Evolutionary conservation across 768 basidiomycete genomes (phyloP).

Genomic region (Hirschioporus abietinus): DNA sequence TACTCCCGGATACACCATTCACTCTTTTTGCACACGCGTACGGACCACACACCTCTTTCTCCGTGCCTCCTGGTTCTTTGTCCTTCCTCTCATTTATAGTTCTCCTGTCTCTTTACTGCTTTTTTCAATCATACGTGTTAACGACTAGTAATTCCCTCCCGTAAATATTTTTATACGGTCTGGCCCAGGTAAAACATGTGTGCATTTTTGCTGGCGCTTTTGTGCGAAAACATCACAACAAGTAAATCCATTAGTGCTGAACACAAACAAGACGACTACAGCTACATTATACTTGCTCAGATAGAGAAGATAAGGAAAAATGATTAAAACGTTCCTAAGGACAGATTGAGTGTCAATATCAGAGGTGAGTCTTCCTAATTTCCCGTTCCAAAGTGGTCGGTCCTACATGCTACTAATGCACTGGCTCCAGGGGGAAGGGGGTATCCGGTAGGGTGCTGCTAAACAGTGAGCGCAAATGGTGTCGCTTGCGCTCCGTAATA

Average conservation of each 20-base stretch:
- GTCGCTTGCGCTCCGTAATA: background rate
- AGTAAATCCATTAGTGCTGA: background rate
- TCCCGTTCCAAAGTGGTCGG: too few relatives aligned
- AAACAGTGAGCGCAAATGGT: background rate
- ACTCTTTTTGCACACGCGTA: background rate
- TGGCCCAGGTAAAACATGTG: background rate
- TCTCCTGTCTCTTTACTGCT: background rate
- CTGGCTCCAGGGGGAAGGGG: too few relatives aligned
- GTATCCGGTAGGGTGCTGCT: background rate
- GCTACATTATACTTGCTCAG: background rate
- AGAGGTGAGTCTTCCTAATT: background rate
- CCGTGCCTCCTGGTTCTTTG: background rate
- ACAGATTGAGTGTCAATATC: background rate
- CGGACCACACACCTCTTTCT: background rate
- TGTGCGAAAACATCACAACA: background rate
- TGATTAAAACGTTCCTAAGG: background rate
- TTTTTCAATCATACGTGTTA: background rate
- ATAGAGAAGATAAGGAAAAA: background rate
- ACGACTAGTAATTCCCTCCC: background rate
- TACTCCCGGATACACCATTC: background rate
- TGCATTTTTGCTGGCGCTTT: too few relatives aligned
- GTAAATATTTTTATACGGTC: background rate
- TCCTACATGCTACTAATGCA: too few relatives aligned
- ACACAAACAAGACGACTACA: background rate
- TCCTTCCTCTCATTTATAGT: background rate